A percentile compares a stretch with the other conserved stretches of the same genome.
Evolutionary conservation across 768 basidiomycete genomes (phyloP).

Genomic region (Cantharellus cinnabarinus): DNA sequence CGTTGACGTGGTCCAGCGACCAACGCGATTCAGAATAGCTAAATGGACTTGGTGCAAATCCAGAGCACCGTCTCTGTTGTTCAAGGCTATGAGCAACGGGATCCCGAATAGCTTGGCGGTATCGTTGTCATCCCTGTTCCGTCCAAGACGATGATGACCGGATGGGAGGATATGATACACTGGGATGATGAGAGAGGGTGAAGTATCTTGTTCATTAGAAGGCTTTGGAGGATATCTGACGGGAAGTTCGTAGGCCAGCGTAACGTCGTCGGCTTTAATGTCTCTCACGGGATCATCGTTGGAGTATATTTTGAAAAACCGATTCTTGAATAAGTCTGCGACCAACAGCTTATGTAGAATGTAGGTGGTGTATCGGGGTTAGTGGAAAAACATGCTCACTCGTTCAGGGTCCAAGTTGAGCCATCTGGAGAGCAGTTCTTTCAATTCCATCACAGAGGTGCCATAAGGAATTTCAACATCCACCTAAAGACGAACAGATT

Average conservation of each 20-base stretch:
- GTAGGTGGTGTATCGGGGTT: background rate
- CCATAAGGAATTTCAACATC: slow-evolving; percentile 57
- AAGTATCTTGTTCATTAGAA: background rate
- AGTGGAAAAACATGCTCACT: slow-evolving; percentile 20
- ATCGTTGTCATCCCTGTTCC: slow-evolving; percentile 12
- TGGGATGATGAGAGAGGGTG: slow-evolving; percentile 48
- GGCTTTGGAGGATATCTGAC: slow-evolving; percentile 19
- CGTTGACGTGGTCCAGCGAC: slow-evolving; percentile 45
- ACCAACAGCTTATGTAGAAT: slow-evolving; percentile 46
- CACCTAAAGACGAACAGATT: slow-evolving; percentile 25
- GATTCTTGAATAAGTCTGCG: slow-evolving; percentile 58
- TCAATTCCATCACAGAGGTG: slow-evolving; percentile 64
- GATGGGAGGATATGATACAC: slow-evolving; percentile 35
- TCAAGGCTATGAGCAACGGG: slow-evolving; percentile 41
- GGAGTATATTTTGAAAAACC: slow-evolving; percentile 70
- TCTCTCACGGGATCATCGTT: slow-evolving; percentile 55
- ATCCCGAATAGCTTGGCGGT: slow-evolving; percentile 28
- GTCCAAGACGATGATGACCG: slow-evolving; percentile 6
- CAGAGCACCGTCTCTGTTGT: slow-evolving; percentile 31
- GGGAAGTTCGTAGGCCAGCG: slow-evolving; percentile 51
- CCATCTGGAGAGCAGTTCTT: slow-evolving; percentile 60
- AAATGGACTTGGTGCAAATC: slow-evolving; percentile 40
- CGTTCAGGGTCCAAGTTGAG: slow-evolving; percentile 52
- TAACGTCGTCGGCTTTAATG: slow-evolving; percentile 30
- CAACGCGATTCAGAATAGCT: slow-evolving; percentile 41